Evolutionary conservation across 1,284 basidiomycete species (phyloP).

Genomic region (Heterobasidion parviporum): DNA sequence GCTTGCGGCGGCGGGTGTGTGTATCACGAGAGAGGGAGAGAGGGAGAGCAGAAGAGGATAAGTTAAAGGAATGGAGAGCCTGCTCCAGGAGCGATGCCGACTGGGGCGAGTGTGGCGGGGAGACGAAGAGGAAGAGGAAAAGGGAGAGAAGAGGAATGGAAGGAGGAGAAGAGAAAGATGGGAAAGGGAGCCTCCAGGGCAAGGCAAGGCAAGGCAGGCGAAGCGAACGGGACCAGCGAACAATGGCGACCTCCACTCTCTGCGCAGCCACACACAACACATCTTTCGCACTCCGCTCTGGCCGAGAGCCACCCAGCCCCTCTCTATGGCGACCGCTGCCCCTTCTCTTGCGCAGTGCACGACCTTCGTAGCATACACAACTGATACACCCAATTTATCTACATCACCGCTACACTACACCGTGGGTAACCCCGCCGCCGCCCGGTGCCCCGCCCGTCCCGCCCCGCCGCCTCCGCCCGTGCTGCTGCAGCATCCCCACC

Average conservation of each 20-base stretch:
- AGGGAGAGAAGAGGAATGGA: conserved; percentile 18
- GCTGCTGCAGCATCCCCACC: conserved; percentile 40
- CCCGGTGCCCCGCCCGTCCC: conserved; percentile 66
- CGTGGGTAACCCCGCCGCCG: conserved; percentile 53
- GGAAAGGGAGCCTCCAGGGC: conserved; percentile 40
- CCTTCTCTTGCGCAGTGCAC: too few relatives aligned
- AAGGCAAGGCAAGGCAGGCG: conserved; percentile 21
- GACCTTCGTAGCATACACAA: too few relatives aligned
- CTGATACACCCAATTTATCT: too few relatives aligned
- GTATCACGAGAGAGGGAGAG: neutral
- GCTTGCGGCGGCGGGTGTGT: neutral
- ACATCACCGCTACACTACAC: neutral
- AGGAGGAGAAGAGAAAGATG: conserved; percentile 32
- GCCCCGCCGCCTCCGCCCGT: conserved; percentile 34
- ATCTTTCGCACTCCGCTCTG: neutral
- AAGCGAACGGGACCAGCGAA: conserved; percentile 1
- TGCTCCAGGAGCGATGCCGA: conserved; percentile 31
- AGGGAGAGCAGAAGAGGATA: conserved; percentile 3
- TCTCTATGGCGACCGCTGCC: neutral
- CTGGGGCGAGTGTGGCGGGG: conserved; percentile 23
- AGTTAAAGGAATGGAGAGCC: conserved; percentile 30
- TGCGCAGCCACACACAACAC: neutral
- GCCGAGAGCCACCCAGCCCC: neutral
- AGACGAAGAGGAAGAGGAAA: conserved; percentile 17
- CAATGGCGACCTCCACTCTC: neutral